These are phyloP conservation scores for Phaseolus lunatus DNA, from an alignment of 306 rosid species.

Conservation along the genomic window DNA sequence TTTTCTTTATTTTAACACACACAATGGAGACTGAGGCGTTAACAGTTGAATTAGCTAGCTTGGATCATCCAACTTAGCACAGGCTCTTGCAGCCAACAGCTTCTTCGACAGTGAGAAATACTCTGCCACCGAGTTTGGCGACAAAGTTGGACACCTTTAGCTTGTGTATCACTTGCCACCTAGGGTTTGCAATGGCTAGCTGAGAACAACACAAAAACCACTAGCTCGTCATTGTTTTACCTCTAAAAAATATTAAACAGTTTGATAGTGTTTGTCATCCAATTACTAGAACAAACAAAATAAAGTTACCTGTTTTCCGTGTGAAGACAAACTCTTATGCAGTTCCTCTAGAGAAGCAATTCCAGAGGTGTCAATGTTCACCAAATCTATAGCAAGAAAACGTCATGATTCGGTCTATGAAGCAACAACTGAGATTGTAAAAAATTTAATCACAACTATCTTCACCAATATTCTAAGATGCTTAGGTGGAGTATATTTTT, in stretches of 20 bases:
- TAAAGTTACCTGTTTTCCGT: conserved; percentile 61
- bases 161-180: conserved; percentile 92
- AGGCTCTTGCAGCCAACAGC: conserved; percentile 60
- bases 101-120: conserved; percentile 83
- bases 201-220: conserved; percentile 30
- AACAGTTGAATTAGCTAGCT: background rate
- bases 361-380: conserved; percentile 81
- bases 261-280: background rate
- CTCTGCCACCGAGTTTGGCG: conserved; percentile 58
- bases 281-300: background rate
- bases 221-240: background rate
- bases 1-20: conserved; percentile 31
- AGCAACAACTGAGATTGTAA: background rate
- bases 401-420: background rate
- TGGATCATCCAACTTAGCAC: conserved; percentile 28
- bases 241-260: background rate
- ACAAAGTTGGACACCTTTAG: conserved; percentile 71
- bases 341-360: conserved; percentile 71
- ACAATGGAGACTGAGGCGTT: background rate
- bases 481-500: background rate
- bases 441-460: background rate
- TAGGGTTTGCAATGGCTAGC: conserved; percentile 78
- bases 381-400: conserved; percentile 56
- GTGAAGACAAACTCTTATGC: conserved; percentile 58
- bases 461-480: background rate